Evolutionary conservation across 331 rosid species (phyloP).

Genomic region (Malus hybrid): DNA sequence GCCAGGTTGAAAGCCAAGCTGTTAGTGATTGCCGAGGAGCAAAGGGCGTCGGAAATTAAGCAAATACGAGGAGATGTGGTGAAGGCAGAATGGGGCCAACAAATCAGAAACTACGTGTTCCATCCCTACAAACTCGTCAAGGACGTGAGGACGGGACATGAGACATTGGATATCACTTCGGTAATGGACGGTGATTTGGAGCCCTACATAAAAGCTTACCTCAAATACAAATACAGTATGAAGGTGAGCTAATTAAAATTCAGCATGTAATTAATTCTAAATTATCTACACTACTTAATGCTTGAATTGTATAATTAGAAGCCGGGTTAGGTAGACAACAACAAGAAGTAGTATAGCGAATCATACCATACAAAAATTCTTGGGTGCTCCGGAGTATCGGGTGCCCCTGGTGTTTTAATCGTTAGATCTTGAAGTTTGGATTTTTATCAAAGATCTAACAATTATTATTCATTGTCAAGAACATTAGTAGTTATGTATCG

Average conservation of each 20-base stretch:
- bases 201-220: conserved; percentile 81
- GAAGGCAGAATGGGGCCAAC: conserved; percentile 99
- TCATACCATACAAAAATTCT: too few relatives aligned
- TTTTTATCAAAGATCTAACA: too few relatives aligned
- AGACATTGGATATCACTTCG: conserved; percentile 66
- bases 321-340: too few relatives aligned
- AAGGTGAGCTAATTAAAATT: conserved; percentile 5
- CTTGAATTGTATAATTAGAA: not conserved
- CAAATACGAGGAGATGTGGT: conserved; percentile 95
- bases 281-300: not conserved
- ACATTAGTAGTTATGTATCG: too few relatives aligned
- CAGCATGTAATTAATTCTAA: not conserved
- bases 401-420: too few relatives aligned
- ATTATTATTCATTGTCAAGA: too few relatives aligned
- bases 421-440: too few relatives aligned
- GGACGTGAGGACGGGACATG: conserved; percentile 83
- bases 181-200: conserved; percentile 96
- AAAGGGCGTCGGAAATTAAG: conserved; percentile 80
- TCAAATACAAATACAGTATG: conserved; percentile 56
- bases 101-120: conserved; percentile 89
- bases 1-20: conserved; percentile 86
- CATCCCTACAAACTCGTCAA: conserved; percentile 94
- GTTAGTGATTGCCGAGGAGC: conserved; percentile 86
- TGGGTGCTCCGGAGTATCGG: too few relatives aligned
- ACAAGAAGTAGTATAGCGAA: too few relatives aligned